A percentile compares a stretch with the other conserved stretches of the same genome.
Conservation (phyloP, 495 filamentous ascomycete species). For the Cercophora scortea region DNA sequence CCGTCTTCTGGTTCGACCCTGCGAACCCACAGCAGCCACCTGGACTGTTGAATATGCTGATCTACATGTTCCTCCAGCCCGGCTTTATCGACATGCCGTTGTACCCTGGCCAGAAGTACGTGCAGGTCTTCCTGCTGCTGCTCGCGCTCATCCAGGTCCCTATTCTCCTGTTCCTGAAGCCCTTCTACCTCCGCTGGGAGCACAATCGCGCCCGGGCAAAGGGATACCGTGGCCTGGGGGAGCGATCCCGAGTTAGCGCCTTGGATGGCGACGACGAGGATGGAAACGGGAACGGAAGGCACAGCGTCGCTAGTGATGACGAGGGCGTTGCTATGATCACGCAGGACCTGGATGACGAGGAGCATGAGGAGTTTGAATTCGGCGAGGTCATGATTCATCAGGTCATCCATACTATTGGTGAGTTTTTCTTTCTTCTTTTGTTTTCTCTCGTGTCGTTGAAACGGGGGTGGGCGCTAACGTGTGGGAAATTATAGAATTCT, state of each 20-base stretch:
- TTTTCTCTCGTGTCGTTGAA: conserved; percentile 5
- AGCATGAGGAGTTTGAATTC: conserved; percentile 96
- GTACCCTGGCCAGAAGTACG: conserved; percentile 62
- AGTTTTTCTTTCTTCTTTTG: conserved; percentile 22
- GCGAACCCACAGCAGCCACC: conserved; percentile 53
- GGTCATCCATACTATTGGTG: conserved; percentile 96
- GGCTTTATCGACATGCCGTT: conserved; percentile 62
- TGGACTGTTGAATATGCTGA: conserved; percentile 94
- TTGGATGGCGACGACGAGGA: conserved; percentile 75
- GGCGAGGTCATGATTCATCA: conserved; percentile 97
- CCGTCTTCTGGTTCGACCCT: conserved; percentile 63
- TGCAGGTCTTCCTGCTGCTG: conserved; percentile 77
- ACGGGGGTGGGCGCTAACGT: conserved; percentile 1
- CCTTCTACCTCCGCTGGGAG: conserved; percentile 85
- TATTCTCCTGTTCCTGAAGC: conserved; percentile 88
- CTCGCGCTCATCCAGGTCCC: conserved; percentile 82
- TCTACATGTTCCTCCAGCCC: conserved; percentile 97
- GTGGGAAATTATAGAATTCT: conserved; percentile 62
- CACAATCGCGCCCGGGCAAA: conserved; percentile 79
- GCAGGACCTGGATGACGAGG: conserved; percentile 60
- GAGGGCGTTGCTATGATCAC: conserved; percentile 90
- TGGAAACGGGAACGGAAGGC: conserved; percentile 43
- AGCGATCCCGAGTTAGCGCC: conserved; percentile 75
- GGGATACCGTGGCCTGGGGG: conserved; percentile 88
- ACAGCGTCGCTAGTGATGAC: conserved; percentile 69